These are phyloP conservation scores for Penicillium alfredii DNA, from an alignment of 495 filamentous ascomycete species.

Conservation along the genomic window DNA sequence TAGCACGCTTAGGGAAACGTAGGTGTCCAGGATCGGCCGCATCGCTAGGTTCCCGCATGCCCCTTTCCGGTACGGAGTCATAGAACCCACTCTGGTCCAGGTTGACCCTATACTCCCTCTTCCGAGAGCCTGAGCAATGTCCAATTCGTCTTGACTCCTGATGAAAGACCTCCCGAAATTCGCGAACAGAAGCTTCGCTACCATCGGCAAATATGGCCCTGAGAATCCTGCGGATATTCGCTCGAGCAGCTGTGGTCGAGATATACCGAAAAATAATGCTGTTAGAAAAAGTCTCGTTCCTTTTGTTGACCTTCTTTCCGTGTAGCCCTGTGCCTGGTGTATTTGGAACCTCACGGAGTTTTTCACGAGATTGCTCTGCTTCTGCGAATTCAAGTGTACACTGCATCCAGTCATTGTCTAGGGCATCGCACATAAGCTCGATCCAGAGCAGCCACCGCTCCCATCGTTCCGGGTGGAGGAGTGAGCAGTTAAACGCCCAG, in stretches of 20 bases:
- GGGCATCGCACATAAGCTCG: constrained; percentile 68
- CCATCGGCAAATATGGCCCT: constrained; percentile 63
- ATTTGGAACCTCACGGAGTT: neutral
- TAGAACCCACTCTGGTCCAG: constrained; percentile 53
- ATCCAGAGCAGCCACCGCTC: constrained; percentile 78
- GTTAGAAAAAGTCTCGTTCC: constrained; percentile 27
- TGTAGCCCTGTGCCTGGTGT: constrained; percentile 3
- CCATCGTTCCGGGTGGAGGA: constrained; percentile 66
- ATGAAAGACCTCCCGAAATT: constrained; percentile 57
- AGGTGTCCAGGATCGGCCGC: constrained; percentile 5
- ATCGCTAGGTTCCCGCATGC: constrained; percentile 36
- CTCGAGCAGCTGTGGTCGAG: constrained; percentile 26
- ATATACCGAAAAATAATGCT: constrained; percentile 56
- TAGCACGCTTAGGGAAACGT: constrained; percentile 31
- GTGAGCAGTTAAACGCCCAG: constrained; percentile 90
- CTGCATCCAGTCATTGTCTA: constrained; percentile 70
- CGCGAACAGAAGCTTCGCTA: constrained; percentile 32
- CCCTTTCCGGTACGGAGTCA: constrained; percentile 47
- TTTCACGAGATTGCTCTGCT: constrained; percentile 6
- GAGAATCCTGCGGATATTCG: constrained; percentile 47
- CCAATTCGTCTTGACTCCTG: constrained; percentile 48
- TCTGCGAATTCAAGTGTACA: constrained; percentile 29
- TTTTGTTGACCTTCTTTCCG: constrained; percentile 10
- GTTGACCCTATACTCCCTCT: constrained; percentile 45
- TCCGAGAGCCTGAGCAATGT: constrained; percentile 23